Base-by-base conservation (phyloP, 2,329 filamentous ascomycete species). In the Exophiala bonariae region DNA sequence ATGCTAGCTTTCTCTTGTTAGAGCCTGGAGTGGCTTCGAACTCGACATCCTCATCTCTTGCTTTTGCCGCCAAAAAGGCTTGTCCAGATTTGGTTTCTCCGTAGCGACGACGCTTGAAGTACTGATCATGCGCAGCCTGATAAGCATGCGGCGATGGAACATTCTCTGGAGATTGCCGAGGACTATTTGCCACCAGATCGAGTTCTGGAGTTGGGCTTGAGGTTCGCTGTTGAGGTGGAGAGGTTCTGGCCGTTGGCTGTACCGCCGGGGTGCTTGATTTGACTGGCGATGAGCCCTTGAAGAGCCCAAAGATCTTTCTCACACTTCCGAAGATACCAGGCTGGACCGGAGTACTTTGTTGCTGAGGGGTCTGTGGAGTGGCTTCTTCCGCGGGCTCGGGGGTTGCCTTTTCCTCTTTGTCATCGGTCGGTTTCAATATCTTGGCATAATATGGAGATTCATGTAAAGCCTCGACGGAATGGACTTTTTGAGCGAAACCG, bases 1-100 rank as follows among this genome's bases (percentile, higher is more conserved):
- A 47, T 8, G 44, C 34, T 20, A 56, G 26, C 32, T 53, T 52
- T 41, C 53, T 47, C 35, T 56, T 56, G 35, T 51, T 53, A 20
- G 47, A 48, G n/a, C 50, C 53, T 22, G 40, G 20, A 3, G 36
- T 47, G 22, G 50, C 44, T 17, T 56, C 41, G 28, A 56, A 53
- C 11, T 45, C 47, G 4, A 41, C 28, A 13, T 41, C 41, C 13
- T 18, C 38, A 3, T 33, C 28, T 9, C 23, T 26, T 26, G 23
- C 23, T 11, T 26, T 26, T 11, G 23, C 23, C 6, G 23, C 23
- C 23, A 26, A 26, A 11, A 26, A 26, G 6, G 23, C 23, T 26
- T 26, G 23, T 26, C 23, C 23, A 6, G 23, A 26, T 11, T 26
- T 26, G 23, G 23, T 26, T 11, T 26, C 23, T 6, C 23, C 43